Evolutionary conservation across 2,329 filamentous ascomycete genomes (phyloP).

Genomic region (Aureobasidium sp.): DNA sequence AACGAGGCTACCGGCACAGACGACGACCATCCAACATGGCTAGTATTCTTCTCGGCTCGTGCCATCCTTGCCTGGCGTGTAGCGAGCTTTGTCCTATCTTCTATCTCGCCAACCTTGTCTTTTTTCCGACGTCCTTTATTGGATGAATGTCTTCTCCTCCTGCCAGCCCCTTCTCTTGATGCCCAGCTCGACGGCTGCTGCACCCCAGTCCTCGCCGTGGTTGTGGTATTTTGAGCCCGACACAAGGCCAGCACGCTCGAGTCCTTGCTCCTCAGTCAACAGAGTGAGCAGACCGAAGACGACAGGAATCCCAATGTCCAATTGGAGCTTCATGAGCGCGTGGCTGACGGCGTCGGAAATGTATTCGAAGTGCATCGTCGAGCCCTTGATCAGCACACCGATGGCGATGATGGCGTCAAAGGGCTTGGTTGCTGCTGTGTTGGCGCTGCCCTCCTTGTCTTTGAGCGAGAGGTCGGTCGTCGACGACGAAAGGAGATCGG

Average conservation of each 20-base stretch:
- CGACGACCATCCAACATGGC: background rate
- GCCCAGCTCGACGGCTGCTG: conserved; percentile 87
- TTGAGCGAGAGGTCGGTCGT: conserved; percentile 49
- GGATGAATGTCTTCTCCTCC: conserved; percentile 50
- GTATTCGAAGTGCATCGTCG: conserved; percentile 99
- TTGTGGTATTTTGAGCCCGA: conserved; percentile 56
- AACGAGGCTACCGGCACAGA: background rate
- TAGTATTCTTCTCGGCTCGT: background rate
- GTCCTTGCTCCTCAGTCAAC: conserved; percentile 77
- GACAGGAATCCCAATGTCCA: conserved; percentile 81
- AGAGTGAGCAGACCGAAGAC: conserved; percentile 90
- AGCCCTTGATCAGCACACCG: conserved; percentile 94
- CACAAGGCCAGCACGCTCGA: conserved; percentile 68
- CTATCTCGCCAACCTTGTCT: background rate
- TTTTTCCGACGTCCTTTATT: conserved; percentile 22
- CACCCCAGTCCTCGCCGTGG: conserved; percentile 94
- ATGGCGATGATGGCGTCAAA: conserved; percentile 95
- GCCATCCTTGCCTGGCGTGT: background rate
- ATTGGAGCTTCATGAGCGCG: conserved; percentile 86
- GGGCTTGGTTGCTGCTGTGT: conserved; percentile 43
- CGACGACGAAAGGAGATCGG: conserved; percentile 63
- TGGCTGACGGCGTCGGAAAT: conserved; percentile 87
- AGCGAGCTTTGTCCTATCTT: background rate
- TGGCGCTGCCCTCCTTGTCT: conserved; percentile 26
- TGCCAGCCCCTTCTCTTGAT: conserved; percentile 80